phyloP scores from a whole-genome alignment of 176 grass and related monocot species.

The Phyllostachys edulis region DNA sequence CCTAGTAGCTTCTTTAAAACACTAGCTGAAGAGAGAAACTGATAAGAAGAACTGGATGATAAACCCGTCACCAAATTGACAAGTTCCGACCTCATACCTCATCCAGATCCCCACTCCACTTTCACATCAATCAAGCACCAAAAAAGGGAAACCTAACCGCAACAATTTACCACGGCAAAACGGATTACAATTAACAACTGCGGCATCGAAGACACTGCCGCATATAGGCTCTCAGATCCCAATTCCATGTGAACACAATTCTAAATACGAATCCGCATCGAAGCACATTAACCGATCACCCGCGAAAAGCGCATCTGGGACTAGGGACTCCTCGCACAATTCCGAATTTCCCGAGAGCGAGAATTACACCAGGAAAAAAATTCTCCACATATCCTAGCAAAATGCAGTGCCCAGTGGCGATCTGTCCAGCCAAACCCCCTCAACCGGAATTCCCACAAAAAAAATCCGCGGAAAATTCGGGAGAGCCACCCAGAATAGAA shows the following conservation, averaged over 20 bases:
- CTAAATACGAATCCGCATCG: background rate
- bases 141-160: background rate
- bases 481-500: background rate
- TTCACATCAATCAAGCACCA: background rate
- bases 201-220: background rate
- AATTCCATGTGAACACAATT: background rate
- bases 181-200: background rate
- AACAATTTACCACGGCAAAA: background rate
- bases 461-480: background rate
- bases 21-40: background rate
- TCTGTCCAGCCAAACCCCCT: background rate
- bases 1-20: background rate
- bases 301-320: slow-evolving; percentile 7
- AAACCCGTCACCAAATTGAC: background rate
- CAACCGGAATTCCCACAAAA: background rate
- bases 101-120: slow-evolving; percentile 21
- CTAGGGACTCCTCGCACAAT: background rate
- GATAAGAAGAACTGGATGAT: background rate
- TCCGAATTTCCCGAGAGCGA: background rate
- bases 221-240: slow-evolving; percentile 23
- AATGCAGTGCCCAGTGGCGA: background rate
- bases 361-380: background rate
- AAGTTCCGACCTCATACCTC: background rate
- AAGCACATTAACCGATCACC: background rate
- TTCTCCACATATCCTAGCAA: background rate